Evolutionary conservation across 108 stramenopile genomes (phyloP).

Genomic region (Cyclotella choctawhatcheeana): DNA sequence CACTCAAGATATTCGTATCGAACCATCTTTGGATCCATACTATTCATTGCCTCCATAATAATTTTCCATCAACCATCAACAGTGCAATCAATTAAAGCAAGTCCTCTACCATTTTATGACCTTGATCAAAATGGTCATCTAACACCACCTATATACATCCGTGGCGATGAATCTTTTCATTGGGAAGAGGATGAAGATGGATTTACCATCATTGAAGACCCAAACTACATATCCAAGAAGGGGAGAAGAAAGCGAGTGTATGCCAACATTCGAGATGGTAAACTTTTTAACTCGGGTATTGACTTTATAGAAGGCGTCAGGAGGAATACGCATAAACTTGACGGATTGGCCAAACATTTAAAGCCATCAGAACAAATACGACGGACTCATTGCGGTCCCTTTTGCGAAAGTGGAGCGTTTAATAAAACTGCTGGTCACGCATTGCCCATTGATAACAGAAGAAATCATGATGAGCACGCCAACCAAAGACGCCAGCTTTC

Average conservation of each 20-base stretch:
- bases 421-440: neutral
- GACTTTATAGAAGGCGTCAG: constrained; percentile 8
- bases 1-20: neutral
- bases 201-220: constrained; percentile 42
- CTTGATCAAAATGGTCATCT: constrained; percentile 11
- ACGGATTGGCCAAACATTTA: constrained; percentile 17
- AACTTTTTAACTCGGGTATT: constrained; percentile 37
- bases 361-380: constrained; percentile 20
- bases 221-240: neutral
- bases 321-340: no score
- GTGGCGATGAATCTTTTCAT: constrained; percentile 45
- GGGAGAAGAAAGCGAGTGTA: constrained; percentile 25
- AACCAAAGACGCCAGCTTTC: constrained; percentile 25
- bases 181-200: constrained; percentile 45
- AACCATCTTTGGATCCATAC: neutral
- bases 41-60: neutral
- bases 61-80: neutral
- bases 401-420: constrained; percentile 12
- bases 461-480: constrained; percentile 12
- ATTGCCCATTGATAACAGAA: neutral
- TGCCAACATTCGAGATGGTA: constrained; percentile 20
- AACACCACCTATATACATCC: constrained; percentile 32
- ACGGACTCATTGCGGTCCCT: constrained; percentile 15
- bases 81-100: constrained; percentile 24
- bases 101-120: constrained; percentile 32